Conservation (phyloP, 768 basidiomycete species). For the Brasilioporus rufonigricans region DNA sequence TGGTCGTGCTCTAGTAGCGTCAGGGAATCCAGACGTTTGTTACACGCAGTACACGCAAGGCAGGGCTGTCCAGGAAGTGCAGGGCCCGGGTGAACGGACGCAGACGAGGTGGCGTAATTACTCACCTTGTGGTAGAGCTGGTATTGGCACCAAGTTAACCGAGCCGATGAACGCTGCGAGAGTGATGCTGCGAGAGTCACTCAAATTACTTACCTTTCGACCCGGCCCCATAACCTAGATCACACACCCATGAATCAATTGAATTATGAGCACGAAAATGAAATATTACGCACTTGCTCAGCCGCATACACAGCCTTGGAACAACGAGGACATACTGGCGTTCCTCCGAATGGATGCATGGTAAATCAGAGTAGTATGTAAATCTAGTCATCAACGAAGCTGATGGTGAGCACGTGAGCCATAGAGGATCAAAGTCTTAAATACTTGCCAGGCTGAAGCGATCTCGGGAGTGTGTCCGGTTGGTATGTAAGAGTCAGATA, state of each 20-base stretch:
- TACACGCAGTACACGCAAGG: conserved; percentile 72
- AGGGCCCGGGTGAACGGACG: conserved; percentile 1
- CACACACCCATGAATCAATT: conserved; percentile 8
- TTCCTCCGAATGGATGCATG: conserved; percentile 75
- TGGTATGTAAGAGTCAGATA: background rate
- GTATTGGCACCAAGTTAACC: background rate
- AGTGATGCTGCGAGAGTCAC: background rate
- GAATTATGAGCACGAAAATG: background rate
- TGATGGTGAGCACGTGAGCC: conserved; percentile 4
- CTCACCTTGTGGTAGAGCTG: conserved; percentile 80
- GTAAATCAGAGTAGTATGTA: background rate
- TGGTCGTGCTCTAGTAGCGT: conserved; percentile 81
- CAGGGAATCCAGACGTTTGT: conserved; percentile 74
- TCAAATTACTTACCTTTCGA: conserved; percentile 60
- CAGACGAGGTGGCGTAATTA: conserved; percentile 1
- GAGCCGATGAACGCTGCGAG: background rate
- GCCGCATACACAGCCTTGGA: conserved; percentile 80
- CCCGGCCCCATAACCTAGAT: conserved; percentile 80
- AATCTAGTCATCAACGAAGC: conserved; percentile 1
- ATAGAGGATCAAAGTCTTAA: background rate
- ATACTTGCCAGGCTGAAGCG: conserved; percentile 13
- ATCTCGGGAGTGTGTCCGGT: background rate
- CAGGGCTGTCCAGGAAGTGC: conserved; percentile 53
- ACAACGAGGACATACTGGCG: conserved; percentile 72
- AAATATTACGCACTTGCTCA: conserved; percentile 60